phyloP scores from a whole-genome alignment of 2,329 filamentous ascomycete species.

The Claviceps pusilla region DNA sequence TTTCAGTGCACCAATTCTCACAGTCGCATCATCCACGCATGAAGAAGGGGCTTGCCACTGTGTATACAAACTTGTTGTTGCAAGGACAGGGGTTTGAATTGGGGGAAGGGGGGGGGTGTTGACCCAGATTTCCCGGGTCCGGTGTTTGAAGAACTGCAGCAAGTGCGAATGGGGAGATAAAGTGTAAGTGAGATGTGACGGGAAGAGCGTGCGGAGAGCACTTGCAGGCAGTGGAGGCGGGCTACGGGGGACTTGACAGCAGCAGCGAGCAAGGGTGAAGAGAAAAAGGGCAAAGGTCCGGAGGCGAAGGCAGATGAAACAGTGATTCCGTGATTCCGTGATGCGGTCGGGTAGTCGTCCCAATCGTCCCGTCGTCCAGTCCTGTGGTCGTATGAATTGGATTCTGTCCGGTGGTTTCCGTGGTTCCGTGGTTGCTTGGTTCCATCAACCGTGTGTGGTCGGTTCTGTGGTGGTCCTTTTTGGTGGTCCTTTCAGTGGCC shows the following conservation, averaged over 20 bases:
- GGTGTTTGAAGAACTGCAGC: not conserved
- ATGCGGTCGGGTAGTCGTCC: not conserved
- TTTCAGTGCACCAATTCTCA: not conserved
- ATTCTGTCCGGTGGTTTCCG: not conserved
- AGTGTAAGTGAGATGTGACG: not conserved
- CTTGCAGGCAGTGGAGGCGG: too few species aligned
- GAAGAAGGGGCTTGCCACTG: not conserved
- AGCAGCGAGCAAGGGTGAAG: not conserved
- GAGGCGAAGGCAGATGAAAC: not conserved
- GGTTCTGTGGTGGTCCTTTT: not conserved
- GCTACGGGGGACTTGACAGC: not conserved
- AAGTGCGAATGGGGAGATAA: not conserved
- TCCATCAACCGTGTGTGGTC: too few species aligned
- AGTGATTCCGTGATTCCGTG: not conserved
- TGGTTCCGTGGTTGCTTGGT: not conserved
- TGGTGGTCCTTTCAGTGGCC: too few species aligned
- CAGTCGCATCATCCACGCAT: slow-evolving; percentile 4
- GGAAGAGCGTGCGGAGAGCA: not conserved
- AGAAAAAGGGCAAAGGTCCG: not conserved
- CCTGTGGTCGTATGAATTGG: not conserved
- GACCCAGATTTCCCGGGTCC: not conserved
- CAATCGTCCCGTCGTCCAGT: too few species aligned
- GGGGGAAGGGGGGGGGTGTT: not conserved
- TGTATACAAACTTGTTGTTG: not conserved
- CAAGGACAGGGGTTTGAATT: not conserved